A percentile compares a stretch with the other conserved stretches of the same genome.
Conservation (phyloP, 23 red algal species). For the Agarophyton chilense region DNA sequence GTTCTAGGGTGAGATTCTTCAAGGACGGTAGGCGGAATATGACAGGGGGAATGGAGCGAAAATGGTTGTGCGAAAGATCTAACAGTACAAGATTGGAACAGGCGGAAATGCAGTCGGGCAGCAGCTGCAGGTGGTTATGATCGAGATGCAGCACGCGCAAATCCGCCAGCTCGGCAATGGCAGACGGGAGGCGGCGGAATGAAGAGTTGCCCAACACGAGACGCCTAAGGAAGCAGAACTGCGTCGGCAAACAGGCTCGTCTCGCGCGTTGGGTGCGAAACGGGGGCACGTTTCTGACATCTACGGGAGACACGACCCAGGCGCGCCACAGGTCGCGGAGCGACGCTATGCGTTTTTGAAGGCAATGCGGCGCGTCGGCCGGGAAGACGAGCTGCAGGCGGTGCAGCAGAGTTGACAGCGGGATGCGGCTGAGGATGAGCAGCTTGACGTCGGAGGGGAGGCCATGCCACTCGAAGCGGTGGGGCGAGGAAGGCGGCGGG, state of each 20-base stretch:
- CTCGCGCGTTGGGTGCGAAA: constrained; percentile 24
- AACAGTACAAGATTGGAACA: constrained; percentile 12
- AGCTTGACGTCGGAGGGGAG: constrained; percentile 15
- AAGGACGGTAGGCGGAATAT: constrained; percentile 4
- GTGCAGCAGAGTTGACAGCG: neutral
- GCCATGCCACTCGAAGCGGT: constrained; percentile 3
- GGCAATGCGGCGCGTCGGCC: neutral
- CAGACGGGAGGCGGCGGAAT: neutral
- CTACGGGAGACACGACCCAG: constrained; percentile 17
- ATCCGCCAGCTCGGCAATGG: constrained; percentile 14
- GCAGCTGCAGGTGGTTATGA: constrained; percentile 1
- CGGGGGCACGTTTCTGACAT: constrained; percentile 21
- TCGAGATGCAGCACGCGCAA: constrained; percentile 39
- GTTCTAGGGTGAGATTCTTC: constrained; percentile 18
- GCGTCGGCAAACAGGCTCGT: neutral
- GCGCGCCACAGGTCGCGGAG: neutral
- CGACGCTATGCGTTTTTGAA: neutral
- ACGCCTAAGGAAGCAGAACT: constrained; percentile 33
- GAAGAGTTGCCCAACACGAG: constrained; percentile 31
- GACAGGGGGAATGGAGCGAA: constrained; percentile 22
- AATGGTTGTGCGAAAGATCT: constrained; percentile 4
- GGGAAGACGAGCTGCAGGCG: neutral
- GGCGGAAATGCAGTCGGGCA: neutral
- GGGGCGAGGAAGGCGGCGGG: neutral
- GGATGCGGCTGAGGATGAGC: neutral